Percentiles rank a stretch among this genome's conserved stretches.
These are phyloP conservation scores for Kodamaea fukazawae DNA, from an alignment of 805 yeast genomes.

Conservation along the genomic window DNA sequence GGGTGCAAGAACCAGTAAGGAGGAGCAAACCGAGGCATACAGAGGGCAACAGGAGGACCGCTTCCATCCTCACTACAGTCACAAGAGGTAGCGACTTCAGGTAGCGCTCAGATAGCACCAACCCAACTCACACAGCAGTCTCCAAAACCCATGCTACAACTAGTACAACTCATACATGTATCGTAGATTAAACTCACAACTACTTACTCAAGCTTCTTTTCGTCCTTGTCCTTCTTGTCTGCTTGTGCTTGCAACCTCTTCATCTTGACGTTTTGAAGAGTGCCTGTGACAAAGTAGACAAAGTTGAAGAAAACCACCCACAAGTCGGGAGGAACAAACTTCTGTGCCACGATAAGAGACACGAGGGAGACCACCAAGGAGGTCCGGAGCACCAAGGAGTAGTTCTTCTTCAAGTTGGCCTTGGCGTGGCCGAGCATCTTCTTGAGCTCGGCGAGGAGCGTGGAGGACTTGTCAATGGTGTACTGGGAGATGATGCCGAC, in stretches of 20 bases:
- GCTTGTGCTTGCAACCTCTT: conserved; percentile 30
- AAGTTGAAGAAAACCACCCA: conserved; percentile 66
- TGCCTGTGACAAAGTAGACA: conserved; percentile 58
- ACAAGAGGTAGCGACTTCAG: too few species aligned
- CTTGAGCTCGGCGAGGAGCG: conserved; percentile 6
- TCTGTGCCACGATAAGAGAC: conserved; percentile 55
- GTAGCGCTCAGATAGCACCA: too few species aligned
- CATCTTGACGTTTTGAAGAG: conserved; percentile 57
- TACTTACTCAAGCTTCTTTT: conserved; percentile 6
- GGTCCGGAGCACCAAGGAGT: conserved; percentile 45
- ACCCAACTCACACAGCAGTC: too few species aligned
- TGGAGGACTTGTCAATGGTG: conserved; percentile 10
- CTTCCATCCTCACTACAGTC: too few species aligned
- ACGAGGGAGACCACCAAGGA: conserved; percentile 55
- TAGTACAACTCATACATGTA: too few species aligned
- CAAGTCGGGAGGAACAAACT: conserved; percentile 50
- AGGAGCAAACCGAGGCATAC: too few species aligned
- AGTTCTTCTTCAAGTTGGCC: conserved; percentile 40
- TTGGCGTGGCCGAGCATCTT: conserved; percentile 21
- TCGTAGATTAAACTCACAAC: too few species aligned
- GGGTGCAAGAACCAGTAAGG: too few species aligned
- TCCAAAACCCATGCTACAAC: too few species aligned
- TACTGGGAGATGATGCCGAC: conserved; percentile 49
- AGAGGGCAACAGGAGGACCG: too few species aligned
- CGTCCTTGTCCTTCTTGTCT: conserved; percentile 5